Evolutionary conservation across 768 basidiomycete species (phyloP).

Genomic region (Gautieria morchelliformis): DNA sequence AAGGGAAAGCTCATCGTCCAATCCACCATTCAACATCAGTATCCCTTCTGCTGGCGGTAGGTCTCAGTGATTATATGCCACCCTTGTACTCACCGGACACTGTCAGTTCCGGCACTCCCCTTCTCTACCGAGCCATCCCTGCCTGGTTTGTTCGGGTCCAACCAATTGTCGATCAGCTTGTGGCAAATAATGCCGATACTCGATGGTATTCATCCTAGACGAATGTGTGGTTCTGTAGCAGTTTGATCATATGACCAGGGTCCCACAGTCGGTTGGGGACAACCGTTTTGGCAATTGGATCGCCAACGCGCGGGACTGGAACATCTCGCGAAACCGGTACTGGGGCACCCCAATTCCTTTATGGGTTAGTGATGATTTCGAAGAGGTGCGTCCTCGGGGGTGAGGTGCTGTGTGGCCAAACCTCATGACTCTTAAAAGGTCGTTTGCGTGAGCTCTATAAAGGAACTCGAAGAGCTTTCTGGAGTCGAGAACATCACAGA

Average conservation of each 20-base stretch:
- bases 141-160: conserved; percentile 93
- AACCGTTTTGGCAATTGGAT: conserved; percentile 96
- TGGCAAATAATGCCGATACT: conserved; percentile 83
- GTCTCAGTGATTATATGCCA: conserved; percentile 2
- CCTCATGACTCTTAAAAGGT: conserved; percentile 35
- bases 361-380: conserved; percentile 88
- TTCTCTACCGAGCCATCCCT: conserved; percentile 93
- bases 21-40: conserved; percentile 78
- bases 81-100: neutral
- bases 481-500: conserved; percentile 80
- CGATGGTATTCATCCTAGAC: conserved; percentile 50
- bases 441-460: conserved; percentile 79
- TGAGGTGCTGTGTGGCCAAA: neutral
- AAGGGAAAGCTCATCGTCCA: conserved; percentile 85
- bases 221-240: neutral
- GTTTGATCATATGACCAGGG: conserved; percentile 41
- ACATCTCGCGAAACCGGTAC: conserved; percentile 95
- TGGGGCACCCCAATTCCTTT: conserved; percentile 98
- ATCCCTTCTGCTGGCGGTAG: conserved; percentile 97
- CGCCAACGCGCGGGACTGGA: conserved; percentile 98
- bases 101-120: conserved; percentile 80
- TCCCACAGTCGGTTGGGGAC: conserved; percentile 85
- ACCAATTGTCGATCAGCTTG: conserved; percentile 75
- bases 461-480: conserved; percentile 77
- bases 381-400: conserved; percentile 50